Evolutionary conservation across 257 asterid species (phyloP).

Genomic region (Ophiorrhiza pumila): DNA sequence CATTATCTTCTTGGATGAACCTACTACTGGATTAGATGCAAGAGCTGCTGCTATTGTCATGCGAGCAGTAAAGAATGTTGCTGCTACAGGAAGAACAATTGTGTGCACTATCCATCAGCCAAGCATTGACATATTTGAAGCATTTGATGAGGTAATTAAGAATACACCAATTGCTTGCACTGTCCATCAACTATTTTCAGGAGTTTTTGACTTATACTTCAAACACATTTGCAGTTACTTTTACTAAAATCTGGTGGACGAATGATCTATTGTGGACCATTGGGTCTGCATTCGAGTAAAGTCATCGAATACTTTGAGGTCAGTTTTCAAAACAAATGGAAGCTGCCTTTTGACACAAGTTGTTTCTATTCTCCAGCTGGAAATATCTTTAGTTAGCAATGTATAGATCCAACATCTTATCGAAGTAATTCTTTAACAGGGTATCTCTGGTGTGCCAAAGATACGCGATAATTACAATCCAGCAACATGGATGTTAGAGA

Average conservation of each 20-base stretch:
- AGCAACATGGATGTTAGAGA: conserved; percentile 67
- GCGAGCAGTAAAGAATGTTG: conserved; percentile 59
- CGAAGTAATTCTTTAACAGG: conserved; percentile 19
- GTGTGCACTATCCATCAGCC: conserved; percentile 70
- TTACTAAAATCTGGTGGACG: conserved; percentile 54
- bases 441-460: conserved; percentile 43
- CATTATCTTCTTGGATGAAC: conserved; percentile 58
- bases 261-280: conserved; percentile 52
- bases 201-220: neutral
- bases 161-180: neutral
- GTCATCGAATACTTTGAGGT: conserved; percentile 65
- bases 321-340: conserved; percentile 7
- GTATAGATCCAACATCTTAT: neutral
- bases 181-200: neutral
- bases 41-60: conserved; percentile 62
- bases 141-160: conserved; percentile 33
- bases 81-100: conserved; percentile 52
- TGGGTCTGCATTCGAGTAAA: conserved; percentile 48
- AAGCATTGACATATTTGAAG: conserved; percentile 56
- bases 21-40: conserved; percentile 63
- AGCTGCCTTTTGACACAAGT: neutral
- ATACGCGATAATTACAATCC: conserved; percentile 51
- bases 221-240: conserved; percentile 35
- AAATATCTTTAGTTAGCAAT: neutral
- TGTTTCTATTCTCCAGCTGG: neutral